Evolutionary conservation across 129 eudicot species (phyloP).

Genomic region (Artemisia tridentata): DNA sequence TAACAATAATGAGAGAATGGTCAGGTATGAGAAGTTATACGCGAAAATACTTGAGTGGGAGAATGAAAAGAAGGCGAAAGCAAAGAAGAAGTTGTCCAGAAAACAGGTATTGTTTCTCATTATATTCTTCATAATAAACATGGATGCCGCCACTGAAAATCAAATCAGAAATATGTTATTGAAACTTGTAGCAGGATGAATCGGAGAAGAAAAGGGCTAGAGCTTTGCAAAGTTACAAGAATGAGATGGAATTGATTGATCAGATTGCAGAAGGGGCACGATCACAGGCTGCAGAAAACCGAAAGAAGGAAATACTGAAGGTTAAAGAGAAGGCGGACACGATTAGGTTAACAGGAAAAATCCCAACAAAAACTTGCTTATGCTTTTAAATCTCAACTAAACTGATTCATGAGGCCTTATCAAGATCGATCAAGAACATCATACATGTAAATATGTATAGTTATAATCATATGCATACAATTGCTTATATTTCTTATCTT

Average conservation of each 20-base stretch:
- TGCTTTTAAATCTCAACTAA: constrained; percentile 48
- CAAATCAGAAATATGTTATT: constrained; percentile 18
- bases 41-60: constrained; percentile 81
- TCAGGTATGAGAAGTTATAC: constrained; percentile 68
- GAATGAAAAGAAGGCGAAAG: constrained; percentile 69
- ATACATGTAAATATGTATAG: not conserved
- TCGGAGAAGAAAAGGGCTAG: constrained; percentile 54
- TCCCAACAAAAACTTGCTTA: constrained; percentile 58
- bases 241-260: constrained; percentile 48
- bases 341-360: constrained; percentile 67
- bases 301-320: constrained; percentile 53
- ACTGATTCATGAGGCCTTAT: not conserved
- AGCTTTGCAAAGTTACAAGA: constrained; percentile 43
- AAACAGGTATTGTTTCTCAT: constrained; percentile 41
- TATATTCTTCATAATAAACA: constrained; percentile 3
- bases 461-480: not conserved
- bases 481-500: not conserved
- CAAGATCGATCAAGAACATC: constrained; percentile 19
- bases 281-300: constrained; percentile 62
- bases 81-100: constrained; percentile 48
- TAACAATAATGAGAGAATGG: constrained; percentile 1
- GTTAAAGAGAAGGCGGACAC: constrained; percentile 73
- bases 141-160: not conserved
- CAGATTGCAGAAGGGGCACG: constrained; percentile 69
- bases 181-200: constrained; percentile 48